Percentiles rank a stretch among this genome's conserved stretches.
phyloP scores from a whole-genome alignment of 371 early-diverging fungal species.

The Dichotomocladium elegans region DNA sequence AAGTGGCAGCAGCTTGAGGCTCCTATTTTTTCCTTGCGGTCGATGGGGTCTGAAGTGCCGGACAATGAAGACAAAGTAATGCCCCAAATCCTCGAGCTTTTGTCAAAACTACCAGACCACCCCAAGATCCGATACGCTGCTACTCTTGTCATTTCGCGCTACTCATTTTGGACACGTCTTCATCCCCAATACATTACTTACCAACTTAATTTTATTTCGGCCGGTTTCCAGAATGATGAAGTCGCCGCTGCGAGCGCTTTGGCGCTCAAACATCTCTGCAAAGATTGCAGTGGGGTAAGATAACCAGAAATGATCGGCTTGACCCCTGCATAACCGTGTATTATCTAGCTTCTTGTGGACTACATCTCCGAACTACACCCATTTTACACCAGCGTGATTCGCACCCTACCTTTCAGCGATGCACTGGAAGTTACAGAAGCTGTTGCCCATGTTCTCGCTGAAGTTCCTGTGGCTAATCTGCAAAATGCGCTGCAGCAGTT shows the following conservation, averaged over 20 bases:
- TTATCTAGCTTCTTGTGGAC: conserved; percentile 65
- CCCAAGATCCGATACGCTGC: conserved; percentile 93
- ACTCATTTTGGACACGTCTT: conserved; percentile 86
- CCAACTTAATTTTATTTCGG: conserved; percentile 83
- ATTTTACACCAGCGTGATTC: conserved; percentile 69
- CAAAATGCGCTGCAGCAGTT: conserved; percentile 74
- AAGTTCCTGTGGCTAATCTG: conserved; percentile 61
- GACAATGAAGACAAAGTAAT: conserved; percentile 68
- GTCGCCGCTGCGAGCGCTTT: conserved; percentile 86
- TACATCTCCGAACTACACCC: conserved; percentile 73
- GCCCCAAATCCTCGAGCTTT: conserved; percentile 85
- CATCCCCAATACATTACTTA: conserved; percentile 88
- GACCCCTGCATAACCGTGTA: neutral
- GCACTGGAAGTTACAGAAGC: conserved; percentile 83
- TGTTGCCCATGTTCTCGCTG: conserved; percentile 81
- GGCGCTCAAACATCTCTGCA: conserved; percentile 85
- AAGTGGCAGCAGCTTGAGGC: conserved; percentile 95
- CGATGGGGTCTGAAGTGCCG: conserved; percentile 85
- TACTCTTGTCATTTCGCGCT: conserved; percentile 92
- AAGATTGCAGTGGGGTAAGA: conserved; percentile 81
- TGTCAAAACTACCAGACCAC: conserved; percentile 82
- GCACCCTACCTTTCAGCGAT: conserved; percentile 67
- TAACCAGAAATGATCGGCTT: neutral
- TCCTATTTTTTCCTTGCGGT: conserved; percentile 85
- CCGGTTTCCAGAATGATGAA: conserved; percentile 85